These are phyloP conservation scores for Linnemannia exigua DNA, from an alignment of 192 early-diverging fungal genomes.

Conservation along the genomic window DNA sequence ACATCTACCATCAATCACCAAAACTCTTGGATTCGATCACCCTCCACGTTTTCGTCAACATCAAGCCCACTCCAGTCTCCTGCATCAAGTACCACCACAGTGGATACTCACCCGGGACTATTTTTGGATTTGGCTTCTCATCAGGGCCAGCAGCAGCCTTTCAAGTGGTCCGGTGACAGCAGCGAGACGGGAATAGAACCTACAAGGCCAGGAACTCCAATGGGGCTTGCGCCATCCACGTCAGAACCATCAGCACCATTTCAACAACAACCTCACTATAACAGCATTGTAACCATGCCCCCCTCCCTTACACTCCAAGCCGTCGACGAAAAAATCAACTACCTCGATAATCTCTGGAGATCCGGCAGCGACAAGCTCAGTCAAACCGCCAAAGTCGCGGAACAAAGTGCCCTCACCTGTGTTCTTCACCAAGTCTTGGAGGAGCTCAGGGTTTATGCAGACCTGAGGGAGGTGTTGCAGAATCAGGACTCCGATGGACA, in stretches of 20 bases:
- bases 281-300: background rate
- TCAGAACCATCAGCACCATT: background rate
- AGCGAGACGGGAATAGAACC: background rate
- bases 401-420: background rate
- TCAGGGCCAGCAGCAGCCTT: too few species aligned
- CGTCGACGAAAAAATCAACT: background rate
- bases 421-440: background rate
- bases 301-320: background rate
- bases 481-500: background rate
- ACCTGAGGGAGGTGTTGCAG: background rate
- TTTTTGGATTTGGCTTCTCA: background rate
- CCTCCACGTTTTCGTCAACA: background rate
- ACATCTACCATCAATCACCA: background rate
- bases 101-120: background rate
- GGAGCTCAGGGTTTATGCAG: background rate
- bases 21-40: background rate
- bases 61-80: background rate
- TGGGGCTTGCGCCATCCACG: too few species aligned
- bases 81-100: background rate
- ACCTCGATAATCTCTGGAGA: background rate
- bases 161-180: background rate
- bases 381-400: background rate
- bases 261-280: background rate
- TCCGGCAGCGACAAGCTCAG: background rate
- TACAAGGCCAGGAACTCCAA: background rate